phyloP scores from a whole-genome alignment of 106 monocot genomes.

The Dioscorea alata region DNA sequence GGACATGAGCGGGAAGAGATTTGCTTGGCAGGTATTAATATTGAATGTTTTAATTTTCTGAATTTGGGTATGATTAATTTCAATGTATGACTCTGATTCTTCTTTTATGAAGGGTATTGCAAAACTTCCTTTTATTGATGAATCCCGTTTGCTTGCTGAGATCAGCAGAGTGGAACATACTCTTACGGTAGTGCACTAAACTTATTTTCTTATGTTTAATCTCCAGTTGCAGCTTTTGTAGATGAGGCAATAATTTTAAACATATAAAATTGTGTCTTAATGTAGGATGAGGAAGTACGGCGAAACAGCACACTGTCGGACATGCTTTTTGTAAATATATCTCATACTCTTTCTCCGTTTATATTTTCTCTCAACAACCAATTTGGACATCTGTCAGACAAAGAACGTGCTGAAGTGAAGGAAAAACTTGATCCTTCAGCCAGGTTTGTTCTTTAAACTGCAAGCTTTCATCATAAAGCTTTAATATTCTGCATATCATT shows the following conservation, averaged over 20 bases:
- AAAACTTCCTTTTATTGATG: conserved; percentile 97
- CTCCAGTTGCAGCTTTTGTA: not conserved
- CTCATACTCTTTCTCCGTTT: conserved; percentile 81
- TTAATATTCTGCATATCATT: too few species aligned
- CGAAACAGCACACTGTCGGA: conserved; percentile 81
- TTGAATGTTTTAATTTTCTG: conserved; percentile 3
- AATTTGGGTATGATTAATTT: not conserved
- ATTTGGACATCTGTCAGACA: conserved; percentile 52
- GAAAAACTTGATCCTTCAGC: conserved; percentile 87
- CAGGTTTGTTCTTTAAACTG: conserved; percentile 34
- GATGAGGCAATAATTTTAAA: too few species aligned
- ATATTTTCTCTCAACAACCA: conserved; percentile 85
- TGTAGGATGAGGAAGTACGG: conserved; percentile 80
- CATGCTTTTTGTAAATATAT: conserved; percentile 88
- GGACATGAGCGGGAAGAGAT: conserved; percentile 99
- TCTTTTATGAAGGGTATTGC: conserved; percentile 56
- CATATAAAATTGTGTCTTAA: not conserved
- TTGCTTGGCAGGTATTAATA: conserved; percentile 82
- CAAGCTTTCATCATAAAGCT: not conserved
- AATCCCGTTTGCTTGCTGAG: conserved; percentile 71
- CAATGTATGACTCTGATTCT: not conserved
- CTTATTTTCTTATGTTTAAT: not conserved
- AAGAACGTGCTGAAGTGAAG: conserved; percentile 46
- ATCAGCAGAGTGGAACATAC: conserved; percentile 90
- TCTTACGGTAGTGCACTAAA: conserved; percentile 55